Evolutionary conservation across 352 stramenopile genomes (phyloP).

Genomic region (Nothophytophthora sp.): DNA sequence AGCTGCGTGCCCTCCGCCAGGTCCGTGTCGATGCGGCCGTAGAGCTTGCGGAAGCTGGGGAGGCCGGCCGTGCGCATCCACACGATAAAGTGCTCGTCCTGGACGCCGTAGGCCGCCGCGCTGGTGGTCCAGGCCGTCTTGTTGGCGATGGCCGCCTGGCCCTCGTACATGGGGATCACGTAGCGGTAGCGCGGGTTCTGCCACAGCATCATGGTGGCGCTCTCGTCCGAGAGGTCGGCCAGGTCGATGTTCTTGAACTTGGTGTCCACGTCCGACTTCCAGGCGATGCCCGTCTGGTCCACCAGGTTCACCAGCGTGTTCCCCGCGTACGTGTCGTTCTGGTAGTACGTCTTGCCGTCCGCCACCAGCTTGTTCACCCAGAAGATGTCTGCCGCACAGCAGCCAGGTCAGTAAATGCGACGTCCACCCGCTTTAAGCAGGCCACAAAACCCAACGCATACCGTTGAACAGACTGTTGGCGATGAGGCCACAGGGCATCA

Average conservation of each 20-base stretch:
- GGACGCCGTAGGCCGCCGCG: constrained; percentile 85
- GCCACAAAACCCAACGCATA: no score
- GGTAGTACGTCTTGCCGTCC: constrained; percentile 51
- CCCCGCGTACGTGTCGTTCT: constrained; percentile 55
- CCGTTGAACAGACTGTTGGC: constrained; percentile 99
- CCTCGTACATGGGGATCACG: constrained; percentile 71
- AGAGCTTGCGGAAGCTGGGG: constrained; percentile 99
- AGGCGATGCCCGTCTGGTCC: constrained; percentile 96
- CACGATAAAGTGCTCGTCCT: constrained; percentile 99
- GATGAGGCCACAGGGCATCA: constrained; percentile 99
- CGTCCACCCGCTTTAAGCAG: no score
- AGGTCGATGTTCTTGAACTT: constrained; percentile 95
- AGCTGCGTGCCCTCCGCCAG: constrained; percentile 90
- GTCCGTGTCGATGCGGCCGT: constrained; percentile 96
- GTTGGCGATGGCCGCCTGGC: constrained; percentile 61
- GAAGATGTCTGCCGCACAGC: no score
- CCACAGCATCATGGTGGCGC: constrained; percentile 76
- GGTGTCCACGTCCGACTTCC: constrained; percentile 95
- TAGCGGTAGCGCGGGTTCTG: constrained; percentile 83
- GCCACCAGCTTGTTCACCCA: constrained; percentile 79
- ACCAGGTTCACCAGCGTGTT: constrained; percentile 84
- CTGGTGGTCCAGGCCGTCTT: constrained; percentile 79
- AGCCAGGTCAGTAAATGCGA: no score
- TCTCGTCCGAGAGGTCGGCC: constrained; percentile 24
- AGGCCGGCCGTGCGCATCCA: constrained; percentile 99